phyloP scores from a whole-genome alignment of 169 alveolate species.

The Plasmodium vivax region DNA sequence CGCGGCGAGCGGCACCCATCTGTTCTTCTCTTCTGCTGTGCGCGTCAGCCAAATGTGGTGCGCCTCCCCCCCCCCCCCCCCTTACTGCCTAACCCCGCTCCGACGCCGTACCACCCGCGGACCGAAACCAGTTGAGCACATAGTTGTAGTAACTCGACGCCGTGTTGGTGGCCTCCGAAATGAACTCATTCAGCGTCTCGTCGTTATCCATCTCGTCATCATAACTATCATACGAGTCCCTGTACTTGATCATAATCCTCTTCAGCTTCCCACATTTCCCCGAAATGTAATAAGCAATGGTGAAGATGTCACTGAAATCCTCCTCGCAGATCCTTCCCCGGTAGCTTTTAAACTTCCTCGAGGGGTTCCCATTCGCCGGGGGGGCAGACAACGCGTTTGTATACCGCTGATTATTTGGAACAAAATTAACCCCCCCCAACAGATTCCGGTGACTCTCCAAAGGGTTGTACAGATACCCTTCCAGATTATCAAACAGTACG shows the following conservation, averaged over 20 bases:
- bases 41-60: background rate
- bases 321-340: conserved; percentile 68
- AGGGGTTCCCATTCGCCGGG: conserved; percentile 64
- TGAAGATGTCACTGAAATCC: conserved; percentile 72
- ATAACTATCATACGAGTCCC: conserved; percentile 49
- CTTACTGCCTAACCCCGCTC: background rate
- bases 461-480: conserved; percentile 64
- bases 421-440: conserved; percentile 31
- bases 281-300: conserved; percentile 67
- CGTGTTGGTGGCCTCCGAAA: conserved; percentile 67
- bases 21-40: background rate
- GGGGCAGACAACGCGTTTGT: conserved; percentile 46
- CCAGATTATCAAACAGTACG: conserved; percentile 52
- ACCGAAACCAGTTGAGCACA: conserved; percentile 67
- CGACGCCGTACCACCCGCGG: conserved; percentile 3
- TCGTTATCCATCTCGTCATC: conserved; percentile 43
- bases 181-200: conserved; percentile 47
- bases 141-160: conserved; percentile 64
- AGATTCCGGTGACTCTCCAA: conserved; percentile 65
- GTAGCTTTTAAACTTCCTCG: conserved; percentile 62
- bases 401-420: conserved; percentile 16
- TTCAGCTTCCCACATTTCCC: conserved; percentile 52
- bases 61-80: background rate
- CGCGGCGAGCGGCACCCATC: background rate
- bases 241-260: conserved; percentile 59